Conservation (phyloP, 805 yeast species). For the Saccharomyces paradoxus region DNA sequence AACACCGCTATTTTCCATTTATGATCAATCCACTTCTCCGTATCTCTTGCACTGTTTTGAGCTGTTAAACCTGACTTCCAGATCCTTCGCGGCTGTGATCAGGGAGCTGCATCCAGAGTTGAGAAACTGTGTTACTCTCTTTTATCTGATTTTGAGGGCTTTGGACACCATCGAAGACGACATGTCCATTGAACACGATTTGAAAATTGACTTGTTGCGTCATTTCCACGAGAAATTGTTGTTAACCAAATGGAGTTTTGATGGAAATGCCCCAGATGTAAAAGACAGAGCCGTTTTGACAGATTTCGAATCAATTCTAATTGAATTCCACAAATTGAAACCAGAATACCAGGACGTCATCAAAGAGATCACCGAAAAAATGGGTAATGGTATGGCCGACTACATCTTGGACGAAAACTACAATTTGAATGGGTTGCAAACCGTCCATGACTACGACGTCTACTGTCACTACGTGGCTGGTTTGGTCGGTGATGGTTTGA, state of each 20-base stretch:
- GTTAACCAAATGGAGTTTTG: conserved; percentile 70
- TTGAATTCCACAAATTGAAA: conserved; percentile 64
- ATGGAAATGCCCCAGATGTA: conserved; percentile 67
- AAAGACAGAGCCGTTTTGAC: conserved; percentile 73
- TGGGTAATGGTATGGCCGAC: conserved; percentile 99
- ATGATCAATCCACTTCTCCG: conserved; percentile 34
- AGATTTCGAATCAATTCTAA: conserved; percentile 64
- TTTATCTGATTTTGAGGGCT: conserved; percentile 81
- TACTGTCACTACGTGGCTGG: conserved; percentile 98
- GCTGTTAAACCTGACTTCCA: conserved; percentile 60
- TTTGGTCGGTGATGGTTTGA: conserved; percentile 91
- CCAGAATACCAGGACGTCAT: conserved; percentile 73
- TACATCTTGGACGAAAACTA: conserved; percentile 72
- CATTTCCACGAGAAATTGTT: conserved; percentile 56
- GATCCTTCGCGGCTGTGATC: conserved; percentile 93
- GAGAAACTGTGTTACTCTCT: conserved; percentile 70
- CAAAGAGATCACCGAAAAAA: conserved; percentile 64
- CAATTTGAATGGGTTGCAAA: conserved; percentile 69
- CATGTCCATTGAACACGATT: conserved; percentile 66
- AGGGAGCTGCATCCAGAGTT: conserved; percentile 85
- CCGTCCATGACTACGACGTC: conserved; percentile 73
- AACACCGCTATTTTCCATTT: conserved; percentile 43
- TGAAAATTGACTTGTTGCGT: conserved; percentile 70
- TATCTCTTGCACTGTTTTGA: conserved; percentile 56
- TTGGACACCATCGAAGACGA: conserved; percentile 95